Evolutionary conservation across 371 early-diverging fungal genomes (phyloP), one percentile per base, ranked within the genome.

Genomic region (Funneliformis caledonium): DNA sequence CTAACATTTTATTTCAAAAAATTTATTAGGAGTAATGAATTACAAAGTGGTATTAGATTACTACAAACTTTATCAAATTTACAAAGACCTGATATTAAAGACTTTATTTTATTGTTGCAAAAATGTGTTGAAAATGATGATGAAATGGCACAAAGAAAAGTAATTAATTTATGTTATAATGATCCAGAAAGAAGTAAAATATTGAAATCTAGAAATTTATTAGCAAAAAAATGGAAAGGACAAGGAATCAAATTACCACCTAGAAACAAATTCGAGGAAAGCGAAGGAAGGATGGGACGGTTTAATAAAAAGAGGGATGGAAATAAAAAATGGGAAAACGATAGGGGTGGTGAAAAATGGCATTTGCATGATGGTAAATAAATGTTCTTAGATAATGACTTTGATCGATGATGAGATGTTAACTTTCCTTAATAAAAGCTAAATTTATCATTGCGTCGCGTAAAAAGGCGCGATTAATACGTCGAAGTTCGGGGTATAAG

Each of bases 181-280:
- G 56, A 52, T 37, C 14, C 61, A 22, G 42, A n/a, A 64, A 26
- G 22, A n/a, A 60, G 16, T 16, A 47, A 45, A 9, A n/a, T 76
- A 22, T 31, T 42, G 16, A 19, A 22, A 48, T 12, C 14, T 48
- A 60, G 47, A 47, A 43, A 64, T 37, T 45, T 48, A 62, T 76
- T 76, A n/a, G 64, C 65, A 7, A 47, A 31, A 64, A 76, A 76
- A 62, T 76, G 77, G 77, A 76, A 76, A 43, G 77, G 77, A 7
- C 56, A 1, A 56, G 56, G 56, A 56, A 56, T 56, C 19, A 56
- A 19, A 56, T n/a, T 56, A 16, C 56, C 56, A 2, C 56, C 56
- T 19, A 56, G 16, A 16, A 56, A 56, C 19, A 56, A 56, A 56
- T 56, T 19, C 19, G 56, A 56, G 5, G 56, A 19, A 8, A 56